A percentile compares a stretch with the other conserved stretches of the same genome.
These are phyloP conservation scores for Debaryomyces sp. DNA, from an alignment of 1,139 yeast genomes.

Conservation along the genomic window DNA sequence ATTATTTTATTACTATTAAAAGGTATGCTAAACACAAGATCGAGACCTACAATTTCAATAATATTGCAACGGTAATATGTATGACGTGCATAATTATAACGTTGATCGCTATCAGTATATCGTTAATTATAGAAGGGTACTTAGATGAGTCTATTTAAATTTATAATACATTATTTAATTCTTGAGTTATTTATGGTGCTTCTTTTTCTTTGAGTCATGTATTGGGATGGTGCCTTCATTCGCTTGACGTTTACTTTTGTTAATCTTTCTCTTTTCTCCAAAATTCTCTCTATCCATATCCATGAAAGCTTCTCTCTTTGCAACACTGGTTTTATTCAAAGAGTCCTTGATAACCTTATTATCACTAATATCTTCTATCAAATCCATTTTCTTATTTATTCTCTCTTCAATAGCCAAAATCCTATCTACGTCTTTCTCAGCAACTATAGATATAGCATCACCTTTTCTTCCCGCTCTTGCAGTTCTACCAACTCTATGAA, in stretches of 20 bases:
- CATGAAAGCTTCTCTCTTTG: slow-evolving; percentile 87
- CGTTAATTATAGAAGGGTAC: slow-evolving; percentile 43
- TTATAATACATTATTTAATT: slow-evolving; percentile 1
- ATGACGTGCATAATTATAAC: slow-evolving; percentile 43
- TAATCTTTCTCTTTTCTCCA: slow-evolving; percentile 69
- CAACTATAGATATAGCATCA: slow-evolving; percentile 62
- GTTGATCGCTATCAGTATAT: slow-evolving; percentile 46
- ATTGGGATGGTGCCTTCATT: neutral
- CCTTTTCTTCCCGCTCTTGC: slow-evolving; percentile 95
- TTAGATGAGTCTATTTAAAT: slow-evolving; percentile 18
- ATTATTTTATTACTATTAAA: slow-evolving; percentile 50
- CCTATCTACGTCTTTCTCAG: slow-evolving; percentile 83
- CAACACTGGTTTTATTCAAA: slow-evolving; percentile 69
- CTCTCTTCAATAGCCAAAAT: slow-evolving; percentile 86
- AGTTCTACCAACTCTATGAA: slow-evolving; percentile 99
- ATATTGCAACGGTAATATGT: slow-evolving; percentile 39
- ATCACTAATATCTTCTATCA: slow-evolving; percentile 71
- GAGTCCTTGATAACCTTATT: slow-evolving; percentile 73
- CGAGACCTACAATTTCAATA: slow-evolving; percentile 40
- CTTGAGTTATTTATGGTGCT: neutral
- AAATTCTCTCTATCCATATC: slow-evolving; percentile 91
- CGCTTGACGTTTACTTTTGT: slow-evolving; percentile 48
- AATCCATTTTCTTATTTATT: slow-evolving; percentile 74
- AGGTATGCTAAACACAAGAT: slow-evolving; percentile 49
- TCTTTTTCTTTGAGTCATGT: slow-evolving; percentile 8